Evolutionary conservation across 1,139 yeast genomes (phyloP).

Genomic region (Barnettozyma hawaiiensis): DNA sequence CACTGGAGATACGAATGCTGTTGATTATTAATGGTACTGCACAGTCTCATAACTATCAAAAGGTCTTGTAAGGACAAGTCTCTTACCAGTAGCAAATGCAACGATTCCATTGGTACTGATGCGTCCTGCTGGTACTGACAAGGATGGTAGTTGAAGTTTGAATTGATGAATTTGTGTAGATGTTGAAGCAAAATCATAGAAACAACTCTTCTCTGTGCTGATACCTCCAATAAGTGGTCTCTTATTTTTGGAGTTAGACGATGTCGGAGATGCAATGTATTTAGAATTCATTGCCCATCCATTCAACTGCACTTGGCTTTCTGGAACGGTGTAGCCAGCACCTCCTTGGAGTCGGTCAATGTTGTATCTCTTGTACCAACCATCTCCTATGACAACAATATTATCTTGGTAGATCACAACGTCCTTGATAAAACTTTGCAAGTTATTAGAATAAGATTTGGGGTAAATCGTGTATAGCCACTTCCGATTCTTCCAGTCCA

Average conservation of each 20-base stretch:
- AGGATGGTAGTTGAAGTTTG: slow-evolving; percentile 19
- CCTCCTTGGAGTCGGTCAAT: slow-evolving; percentile 19
- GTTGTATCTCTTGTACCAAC: slow-evolving; percentile 32
- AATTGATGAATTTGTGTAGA: slow-evolving; percentile 19
- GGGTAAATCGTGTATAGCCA: slow-evolving; percentile 32
- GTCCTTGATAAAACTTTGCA: slow-evolving; percentile 23
- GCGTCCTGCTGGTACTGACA: slow-evolving; percentile 18
- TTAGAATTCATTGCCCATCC: slow-evolving; percentile 21
- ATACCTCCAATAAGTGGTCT: slow-evolving; percentile 21
- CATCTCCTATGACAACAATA: slow-evolving; percentile 30
- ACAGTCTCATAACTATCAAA: slow-evolving; percentile 25
- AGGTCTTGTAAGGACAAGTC: slow-evolving; percentile 20
- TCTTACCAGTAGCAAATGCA: slow-evolving; percentile 21
- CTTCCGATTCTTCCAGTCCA: slow-evolving; percentile 30
- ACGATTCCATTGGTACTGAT: slow-evolving; percentile 22
- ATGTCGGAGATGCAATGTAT: slow-evolving; percentile 15
- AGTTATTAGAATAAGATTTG: slow-evolving; percentile 16
- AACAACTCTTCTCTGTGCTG: slow-evolving; percentile 19
- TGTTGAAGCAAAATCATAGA: slow-evolving; percentile 18
- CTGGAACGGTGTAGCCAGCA: slow-evolving; percentile 22
- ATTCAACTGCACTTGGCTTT: slow-evolving; percentile 13
- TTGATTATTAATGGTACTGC: slow-evolving; percentile 5
- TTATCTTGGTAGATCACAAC: slow-evolving; percentile 25
- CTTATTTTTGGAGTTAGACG: slow-evolving; percentile 1
- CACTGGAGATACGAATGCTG: not conserved